A percentile compares a stretch with the other conserved stretches of the same genome.
phyloP scores from a whole-genome alignment of 495 filamentous ascomycete species.

The Rusavskia elegans region DNA sequence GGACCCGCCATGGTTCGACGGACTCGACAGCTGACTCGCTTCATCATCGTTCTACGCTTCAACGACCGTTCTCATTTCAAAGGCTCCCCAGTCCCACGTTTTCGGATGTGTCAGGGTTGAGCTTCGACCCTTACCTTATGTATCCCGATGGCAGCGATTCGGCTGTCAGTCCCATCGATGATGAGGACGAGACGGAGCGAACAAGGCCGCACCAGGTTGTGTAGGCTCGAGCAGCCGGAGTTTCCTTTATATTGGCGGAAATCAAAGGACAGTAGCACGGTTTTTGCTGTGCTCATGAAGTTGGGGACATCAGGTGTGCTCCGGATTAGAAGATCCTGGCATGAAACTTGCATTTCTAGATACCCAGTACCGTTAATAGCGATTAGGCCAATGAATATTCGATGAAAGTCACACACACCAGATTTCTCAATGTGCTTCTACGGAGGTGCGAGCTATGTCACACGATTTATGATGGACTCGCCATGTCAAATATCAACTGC shows the following conservation, averaged over 20 bases:
- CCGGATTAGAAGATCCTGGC: no score
- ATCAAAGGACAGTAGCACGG: neutral
- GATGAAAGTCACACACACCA: no score
- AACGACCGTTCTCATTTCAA: neutral
- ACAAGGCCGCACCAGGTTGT: slow-evolving; percentile 6
- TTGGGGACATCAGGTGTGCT: neutral
- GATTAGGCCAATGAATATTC: no score
- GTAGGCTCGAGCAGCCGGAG: neutral
- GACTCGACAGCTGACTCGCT: neutral
- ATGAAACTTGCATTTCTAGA: no score
- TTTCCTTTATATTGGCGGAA: neutral
- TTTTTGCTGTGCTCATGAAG: neutral
- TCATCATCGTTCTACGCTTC: neutral
- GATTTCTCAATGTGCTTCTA: no score
- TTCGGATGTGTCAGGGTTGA: neutral
- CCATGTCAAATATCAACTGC: no score
- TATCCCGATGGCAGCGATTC: slow-evolving; percentile 6
- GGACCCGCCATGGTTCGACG: neutral
- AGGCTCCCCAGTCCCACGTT: neutral
- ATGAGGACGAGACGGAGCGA: neutral
- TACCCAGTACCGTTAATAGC: no score
- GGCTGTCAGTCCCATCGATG: neutral
- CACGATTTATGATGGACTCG: no score
- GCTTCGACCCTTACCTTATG: slow-evolving; percentile 3
- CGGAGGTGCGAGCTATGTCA: no score